These are phyloP conservation scores for Chalciporus piperatus DNA, from an alignment of 768 basidiomycete species.

Conservation along the genomic window DNA sequence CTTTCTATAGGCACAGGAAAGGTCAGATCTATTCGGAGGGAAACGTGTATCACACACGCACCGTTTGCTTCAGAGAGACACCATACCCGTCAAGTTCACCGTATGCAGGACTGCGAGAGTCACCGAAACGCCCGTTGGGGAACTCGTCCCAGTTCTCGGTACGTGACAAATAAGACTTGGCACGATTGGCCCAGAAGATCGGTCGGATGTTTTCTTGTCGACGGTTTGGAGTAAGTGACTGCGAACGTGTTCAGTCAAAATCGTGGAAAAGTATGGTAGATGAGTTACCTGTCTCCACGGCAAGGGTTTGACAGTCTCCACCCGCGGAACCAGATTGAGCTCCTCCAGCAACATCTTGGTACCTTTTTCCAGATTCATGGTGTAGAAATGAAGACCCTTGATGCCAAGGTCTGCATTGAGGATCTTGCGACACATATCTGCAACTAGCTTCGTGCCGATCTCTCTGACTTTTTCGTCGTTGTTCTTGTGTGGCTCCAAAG, in stretches of 20 bases:
- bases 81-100: slow-evolving; percentile 98
- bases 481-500: slow-evolving; percentile 82
- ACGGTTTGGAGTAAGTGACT: slow-evolving; percentile 91
- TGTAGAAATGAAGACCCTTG: slow-evolving; percentile 91
- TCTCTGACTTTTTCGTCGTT: slow-evolving; percentile 91
- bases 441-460: slow-evolving; percentile 91
- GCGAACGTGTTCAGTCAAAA: slow-evolving; percentile 3
- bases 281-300: slow-evolving; percentile 89
- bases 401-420: slow-evolving; percentile 78
- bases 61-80: slow-evolving; percentile 86
- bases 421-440: slow-evolving; percentile 89
- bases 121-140: slow-evolving; percentile 98
- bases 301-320: slow-evolving; percentile 90
- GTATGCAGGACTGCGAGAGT: slow-evolving; percentile 95
- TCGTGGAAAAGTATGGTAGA: slow-evolving; percentile 1
- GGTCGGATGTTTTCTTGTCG: slow-evolving; percentile 92
- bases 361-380: slow-evolving; percentile 95
- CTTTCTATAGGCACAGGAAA: slow-evolving; percentile 51
- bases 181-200: slow-evolving; percentile 98
- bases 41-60: slow-evolving; percentile 31
- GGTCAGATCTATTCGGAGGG: slow-evolving; percentile 5
- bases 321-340: slow-evolving; percentile 78
- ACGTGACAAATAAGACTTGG: slow-evolving; percentile 91
- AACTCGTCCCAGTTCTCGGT: slow-evolving; percentile 99
- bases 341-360: slow-evolving; percentile 95